Percentiles rank a stretch among this genome's conserved stretches.
Evolutionary conservation across 2,329 filamentous ascomycete species (phyloP).

Genomic region (Aspergillus vadensis): DNA sequence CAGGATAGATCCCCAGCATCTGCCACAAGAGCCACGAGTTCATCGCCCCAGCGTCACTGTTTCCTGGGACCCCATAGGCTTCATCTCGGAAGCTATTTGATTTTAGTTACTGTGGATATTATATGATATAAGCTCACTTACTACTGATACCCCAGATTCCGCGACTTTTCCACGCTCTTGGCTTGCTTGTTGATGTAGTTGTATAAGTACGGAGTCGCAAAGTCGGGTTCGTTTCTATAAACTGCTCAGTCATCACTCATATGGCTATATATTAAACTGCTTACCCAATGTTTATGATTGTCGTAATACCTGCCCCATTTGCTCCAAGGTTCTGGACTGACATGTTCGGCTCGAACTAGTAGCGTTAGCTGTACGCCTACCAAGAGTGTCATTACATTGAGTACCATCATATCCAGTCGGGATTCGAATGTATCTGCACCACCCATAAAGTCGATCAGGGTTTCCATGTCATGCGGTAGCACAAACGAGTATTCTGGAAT

Average conservation of each 20-base stretch:
- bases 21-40: constrained; percentile 56
- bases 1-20: constrained; percentile 52
- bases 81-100: constrained; percentile 54
- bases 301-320: constrained; percentile 43
- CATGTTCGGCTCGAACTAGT: constrained; percentile 47
- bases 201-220: constrained; percentile 69
- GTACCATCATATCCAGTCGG: constrained; percentile 59
- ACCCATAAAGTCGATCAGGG: constrained; percentile 57
- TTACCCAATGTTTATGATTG: constrained; percentile 58
- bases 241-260: not conserved
- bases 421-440: constrained; percentile 57
- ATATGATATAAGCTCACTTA: constrained; percentile 9
- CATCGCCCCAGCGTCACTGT: constrained; percentile 64
- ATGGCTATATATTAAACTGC: not conserved
- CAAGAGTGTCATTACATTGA: not conserved
- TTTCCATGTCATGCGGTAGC: constrained; percentile 64
- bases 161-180: constrained; percentile 61
- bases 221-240: constrained; percentile 65
- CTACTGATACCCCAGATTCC: constrained; percentile 60
- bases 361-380: not conserved
- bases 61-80: constrained; percentile 63
- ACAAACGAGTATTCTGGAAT: constrained; percentile 62
- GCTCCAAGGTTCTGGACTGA: constrained; percentile 32
- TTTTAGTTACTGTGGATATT: not conserved
- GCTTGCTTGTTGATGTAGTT: constrained; percentile 68